A percentile compares a stretch with the other conserved stretches of the same genome.
phyloP scores from a whole-genome alignment of 176 grass and related monocot genomes.

The Ensete glaucum region DNA sequence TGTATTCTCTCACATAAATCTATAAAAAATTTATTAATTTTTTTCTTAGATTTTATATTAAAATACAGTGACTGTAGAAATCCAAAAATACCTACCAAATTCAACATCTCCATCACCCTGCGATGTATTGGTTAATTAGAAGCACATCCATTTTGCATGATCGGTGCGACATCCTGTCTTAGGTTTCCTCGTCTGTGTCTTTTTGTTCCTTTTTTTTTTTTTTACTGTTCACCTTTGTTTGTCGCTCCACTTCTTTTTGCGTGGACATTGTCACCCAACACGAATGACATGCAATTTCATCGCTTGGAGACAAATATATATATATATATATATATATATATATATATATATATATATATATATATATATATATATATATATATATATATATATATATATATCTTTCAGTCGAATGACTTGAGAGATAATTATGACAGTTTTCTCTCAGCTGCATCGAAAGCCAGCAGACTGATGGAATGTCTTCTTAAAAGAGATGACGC shows the following conservation, averaged over 20 bases:
- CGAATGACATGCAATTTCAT: not conserved
- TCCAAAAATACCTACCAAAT: too few species aligned
- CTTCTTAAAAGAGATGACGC: constrained; percentile 18
- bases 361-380: not conserved
- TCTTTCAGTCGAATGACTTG: not conserved
- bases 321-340: not conserved
- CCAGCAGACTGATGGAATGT: constrained; percentile 22
- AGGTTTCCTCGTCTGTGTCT: not conserved
- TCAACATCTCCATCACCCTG: too few species aligned
- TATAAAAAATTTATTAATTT: too few species aligned
- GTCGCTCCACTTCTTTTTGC: not conserved
- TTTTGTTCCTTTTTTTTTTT: not conserved
- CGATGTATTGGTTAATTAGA: too few species aligned
- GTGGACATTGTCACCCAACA: not conserved
- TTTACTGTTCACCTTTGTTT: not conserved
- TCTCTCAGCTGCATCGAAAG: not conserved
- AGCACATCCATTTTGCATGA: too few species aligned
- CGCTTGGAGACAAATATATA: not conserved
- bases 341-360: not conserved
- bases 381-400: not conserved
- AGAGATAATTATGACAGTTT: constrained; percentile 6
- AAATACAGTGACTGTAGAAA: too few species aligned
- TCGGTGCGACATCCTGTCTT: too few species aligned
- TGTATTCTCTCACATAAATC: too few species aligned
- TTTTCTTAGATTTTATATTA: too few species aligned